Percentiles rank a stretch among this genome's conserved stretches.
phyloP scores from a whole-genome alignment of 1,284 basidiomycete species.

The Anthracocystis setariae region DNA sequence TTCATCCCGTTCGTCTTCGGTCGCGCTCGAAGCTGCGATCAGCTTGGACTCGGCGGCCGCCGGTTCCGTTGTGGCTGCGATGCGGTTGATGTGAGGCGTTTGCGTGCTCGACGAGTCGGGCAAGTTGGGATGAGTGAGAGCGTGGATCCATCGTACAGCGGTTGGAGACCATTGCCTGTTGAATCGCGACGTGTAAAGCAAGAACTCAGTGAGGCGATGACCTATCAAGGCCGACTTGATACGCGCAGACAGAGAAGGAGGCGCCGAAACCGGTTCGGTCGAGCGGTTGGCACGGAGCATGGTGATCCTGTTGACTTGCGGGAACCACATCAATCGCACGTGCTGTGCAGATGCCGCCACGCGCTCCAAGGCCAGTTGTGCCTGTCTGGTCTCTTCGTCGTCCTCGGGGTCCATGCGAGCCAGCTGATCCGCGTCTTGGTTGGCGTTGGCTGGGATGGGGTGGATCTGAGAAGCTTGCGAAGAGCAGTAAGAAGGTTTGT shows the following conservation, averaged over 20 bases:
- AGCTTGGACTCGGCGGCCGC: conserved; percentile 67
- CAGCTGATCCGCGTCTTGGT: conserved; percentile 26
- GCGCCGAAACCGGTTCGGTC: conserved; percentile 69
- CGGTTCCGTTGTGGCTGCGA: conserved; percentile 34
- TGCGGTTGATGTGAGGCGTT: conserved; percentile 3
- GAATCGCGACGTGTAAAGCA: conserved; percentile 50
- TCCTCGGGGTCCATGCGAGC: conserved; percentile 36
- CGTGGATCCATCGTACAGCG: conserved; percentile 45
- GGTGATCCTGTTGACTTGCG: conserved; percentile 79
- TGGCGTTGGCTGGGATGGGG: conserved; percentile 26
- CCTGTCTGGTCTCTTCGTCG: conserved; percentile 64
- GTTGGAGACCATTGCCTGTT: conserved; percentile 26
- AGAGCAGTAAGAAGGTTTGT: conserved; percentile 33
- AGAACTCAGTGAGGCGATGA: conserved; percentile 43
- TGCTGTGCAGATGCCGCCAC: conserved; percentile 75
- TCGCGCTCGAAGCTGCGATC: conserved; percentile 6
- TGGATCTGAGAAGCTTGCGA: conserved; percentile 32
- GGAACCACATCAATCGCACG: conserved; percentile 95
- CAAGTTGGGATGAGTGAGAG: conserved; percentile 42
- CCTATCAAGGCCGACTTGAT: conserved; percentile 38
- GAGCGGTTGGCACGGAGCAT: conserved; percentile 81
- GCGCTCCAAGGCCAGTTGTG: conserved; percentile 72
- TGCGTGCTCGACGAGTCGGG: conserved; percentile 8
- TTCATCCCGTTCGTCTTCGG: conserved; percentile 48
- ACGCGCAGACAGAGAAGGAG: conserved; percentile 18